Base-by-base conservation (phyloP, 2,329 filamentous ascomycete species). In the Coniochaeta sp. region DNA sequence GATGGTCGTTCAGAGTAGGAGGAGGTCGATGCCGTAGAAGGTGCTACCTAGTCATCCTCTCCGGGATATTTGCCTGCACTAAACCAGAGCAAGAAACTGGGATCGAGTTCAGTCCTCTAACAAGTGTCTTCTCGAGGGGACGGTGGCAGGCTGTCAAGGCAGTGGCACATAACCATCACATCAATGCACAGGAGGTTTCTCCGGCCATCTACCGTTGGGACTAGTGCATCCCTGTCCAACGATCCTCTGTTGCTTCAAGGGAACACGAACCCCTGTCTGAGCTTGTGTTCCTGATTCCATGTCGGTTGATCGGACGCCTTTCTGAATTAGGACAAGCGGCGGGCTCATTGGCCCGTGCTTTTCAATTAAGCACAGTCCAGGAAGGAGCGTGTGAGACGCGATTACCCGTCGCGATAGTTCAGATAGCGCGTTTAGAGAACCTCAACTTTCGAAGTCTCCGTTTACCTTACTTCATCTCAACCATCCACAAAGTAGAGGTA, bases 351-450 rank as follows among this genome's bases (percentile, higher is more conserved):
- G 63, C 40, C 58, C 60, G 58, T 62, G 57, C 62, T 56, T n/a
- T 60, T 62, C 60, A 65, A 65, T 65, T 67, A 63, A 64, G 56
- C 50, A 57, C 47, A 28, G 47, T 7, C 47, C 24, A 52, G 22
- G 22, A 26, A 28, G 24, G 24, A 52, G 47, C 47, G 22, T 52
- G 47, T 52, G 47, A 52, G 47, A 50, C 61, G 58, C 61, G 58
- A 50, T 44, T 50, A 19, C 28, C 55, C 33, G 58, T 56, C 61
- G 61, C 62, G 63, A 61, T 52, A 55, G 22, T 56, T 58, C 33
- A 38, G 22, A 52, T 47, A 31, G 47, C 47, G 47, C 47, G 47
- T 52, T 31, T 38, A n/a, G 22, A 44, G 16, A 26, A 28, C n/a
- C 44, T 5, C 44, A 26, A 50, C 44, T 44, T 44, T 44, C 17